A percentile compares a stretch with the other conserved stretches of the same genome.
Evolutionary conservation across 768 basidiomycete genomes (phyloP).

Genomic region (Mycena venus): DNA sequence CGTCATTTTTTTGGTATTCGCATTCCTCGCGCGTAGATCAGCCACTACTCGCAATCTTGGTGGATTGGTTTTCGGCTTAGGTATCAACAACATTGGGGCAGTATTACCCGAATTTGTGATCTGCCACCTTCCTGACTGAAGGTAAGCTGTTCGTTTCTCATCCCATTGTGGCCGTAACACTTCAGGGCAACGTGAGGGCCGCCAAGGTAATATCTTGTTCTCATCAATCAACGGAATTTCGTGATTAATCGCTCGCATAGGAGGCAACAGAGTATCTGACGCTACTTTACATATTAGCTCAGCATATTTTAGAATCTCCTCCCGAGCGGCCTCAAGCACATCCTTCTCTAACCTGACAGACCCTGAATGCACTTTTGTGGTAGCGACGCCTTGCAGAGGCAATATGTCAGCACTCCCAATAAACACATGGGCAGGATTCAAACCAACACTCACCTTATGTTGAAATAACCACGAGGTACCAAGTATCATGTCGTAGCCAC

Average conservation of each 20-base stretch:
- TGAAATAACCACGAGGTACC: conserved; percentile 42
- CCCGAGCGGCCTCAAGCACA: not conserved
- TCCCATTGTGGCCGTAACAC: conserved; percentile 13
- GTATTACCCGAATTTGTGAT: too few species aligned
- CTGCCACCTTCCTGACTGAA: too few species aligned
- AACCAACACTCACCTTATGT: too few species aligned
- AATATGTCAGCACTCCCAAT: conserved; percentile 26
- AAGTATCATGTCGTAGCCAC: conserved; percentile 43
- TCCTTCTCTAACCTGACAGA: not conserved
- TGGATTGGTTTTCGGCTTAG: not conserved
- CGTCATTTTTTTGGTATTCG: too few species aligned
- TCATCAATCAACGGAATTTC: too few species aligned
- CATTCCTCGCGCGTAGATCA: too few species aligned
- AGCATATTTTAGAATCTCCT: conserved; percentile 16
- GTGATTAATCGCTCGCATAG: conserved; percentile 43
- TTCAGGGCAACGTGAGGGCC: conserved; percentile 40
- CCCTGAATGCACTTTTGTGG: not conserved
- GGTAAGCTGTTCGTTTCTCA: not conserved
- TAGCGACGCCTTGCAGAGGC: conserved; percentile 25
- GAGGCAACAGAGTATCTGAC: conserved; percentile 38
- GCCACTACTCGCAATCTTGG: not conserved
- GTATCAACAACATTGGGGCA: too few species aligned
- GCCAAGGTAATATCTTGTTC: conserved; percentile 37
- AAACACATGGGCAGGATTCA: conserved; percentile 30
- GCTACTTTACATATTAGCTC: conserved; percentile 36